Conservation (phyloP, 257 asterid species). For the Coffea canephora region DNA sequence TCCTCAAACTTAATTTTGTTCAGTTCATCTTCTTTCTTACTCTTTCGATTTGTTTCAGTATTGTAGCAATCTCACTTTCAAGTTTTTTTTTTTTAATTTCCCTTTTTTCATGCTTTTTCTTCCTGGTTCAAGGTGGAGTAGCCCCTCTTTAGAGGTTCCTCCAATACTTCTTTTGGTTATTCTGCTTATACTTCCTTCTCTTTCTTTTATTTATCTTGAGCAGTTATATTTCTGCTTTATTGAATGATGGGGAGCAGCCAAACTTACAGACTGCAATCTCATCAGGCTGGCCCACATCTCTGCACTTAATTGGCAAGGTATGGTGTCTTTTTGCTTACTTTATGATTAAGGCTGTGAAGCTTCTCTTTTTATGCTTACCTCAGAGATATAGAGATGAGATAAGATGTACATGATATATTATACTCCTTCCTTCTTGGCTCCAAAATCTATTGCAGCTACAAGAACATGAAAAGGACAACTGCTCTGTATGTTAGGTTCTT, state of each 20-base stretch:
- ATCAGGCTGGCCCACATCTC: slow-evolving; percentile 93
- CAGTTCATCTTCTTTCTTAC: not conserved
- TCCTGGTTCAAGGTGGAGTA: not conserved
- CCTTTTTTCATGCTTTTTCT: not conserved
- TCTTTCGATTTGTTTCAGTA: not conserved
- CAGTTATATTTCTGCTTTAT: slow-evolving; percentile 92
- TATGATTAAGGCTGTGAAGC: not conserved
- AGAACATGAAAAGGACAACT: not conserved
- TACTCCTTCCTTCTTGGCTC: not conserved
- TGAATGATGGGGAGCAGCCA: slow-evolving; percentile 59
- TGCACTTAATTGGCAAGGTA: slow-evolving; percentile 98
- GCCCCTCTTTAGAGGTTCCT: not conserved
- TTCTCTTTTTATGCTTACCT: not conserved
- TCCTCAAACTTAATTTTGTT: not conserved
- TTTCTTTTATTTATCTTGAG: slow-evolving; percentile 21
- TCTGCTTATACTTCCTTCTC: slow-evolving; percentile 16
- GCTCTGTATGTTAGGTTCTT: not conserved
- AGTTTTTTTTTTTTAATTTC: not conserved
- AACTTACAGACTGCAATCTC: slow-evolving; percentile 63
- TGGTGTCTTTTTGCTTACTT: not conserved
- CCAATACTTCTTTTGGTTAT: not conserved
- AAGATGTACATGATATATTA: not conserved
- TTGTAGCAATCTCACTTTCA: not conserved
- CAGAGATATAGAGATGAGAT: not conserved
- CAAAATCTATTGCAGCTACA: not conserved